Base-by-base conservation (phyloP, 306 rosid species). In the Fagus sylvatica region DNA sequence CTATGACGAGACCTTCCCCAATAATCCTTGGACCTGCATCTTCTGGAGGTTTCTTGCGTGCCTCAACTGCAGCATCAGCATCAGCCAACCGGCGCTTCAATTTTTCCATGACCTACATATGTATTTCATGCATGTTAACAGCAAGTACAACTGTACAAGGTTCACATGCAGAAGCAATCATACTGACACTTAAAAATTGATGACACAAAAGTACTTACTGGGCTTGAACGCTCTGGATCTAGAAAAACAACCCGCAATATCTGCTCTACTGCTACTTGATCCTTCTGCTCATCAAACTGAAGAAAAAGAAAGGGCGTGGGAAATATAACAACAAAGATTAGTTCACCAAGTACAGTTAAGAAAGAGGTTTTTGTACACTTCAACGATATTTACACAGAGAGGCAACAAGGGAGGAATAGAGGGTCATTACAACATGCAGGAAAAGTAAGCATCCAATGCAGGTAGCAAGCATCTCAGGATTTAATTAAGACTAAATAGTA, bases 211-310 rank as follows among this genome's bases (percentile, higher is more conserved):
- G 48, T 19, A 85, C 93, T 85, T 79, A 94, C 98, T 5, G 95
- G 87, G 80, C 83, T 87, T 7, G 97, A 82, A 53, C 90, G 97
- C 83, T 88, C 97, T 32, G 98, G 88, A 81, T 95, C 98, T 57
- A 95, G 85, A 83, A 95, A 95, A 71, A 91, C 89, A 82, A 86
- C 98, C 32, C 93, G 95, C 83, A 95, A 19, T 77, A 95, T 88
- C 88, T 92, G 97, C 81, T 95, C 98, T 68, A 92, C 71, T 30
- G 97, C 85, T 55, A 91, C 97, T 86, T 89, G 97, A 34, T 92
- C 97, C 86, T 89, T 92, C 82, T 87, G 98, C 88, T 95, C 98
- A 79, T 95, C 98, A 79, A 92, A 92, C 98, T 94, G 83, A 57
- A 51, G 43, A 8, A 28, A 86, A 76, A 80, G 33, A 66, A 37